Conservation (phyloP, 805 yeast species). For the Pichia membranifaciens region DNA sequence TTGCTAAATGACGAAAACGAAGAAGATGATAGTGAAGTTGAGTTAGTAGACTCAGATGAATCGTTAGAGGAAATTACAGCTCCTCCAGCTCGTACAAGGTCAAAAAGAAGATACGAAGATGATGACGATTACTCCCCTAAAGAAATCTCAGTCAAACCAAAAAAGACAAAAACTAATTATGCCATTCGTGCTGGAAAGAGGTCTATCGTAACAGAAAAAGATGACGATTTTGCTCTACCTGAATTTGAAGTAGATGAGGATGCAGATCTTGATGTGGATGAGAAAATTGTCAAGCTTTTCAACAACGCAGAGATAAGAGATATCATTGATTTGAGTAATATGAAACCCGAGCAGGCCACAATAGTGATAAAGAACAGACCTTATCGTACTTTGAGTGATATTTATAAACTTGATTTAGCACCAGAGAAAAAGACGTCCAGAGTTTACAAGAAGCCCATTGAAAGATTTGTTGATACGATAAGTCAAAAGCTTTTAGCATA, state of each 20-base stretch:
- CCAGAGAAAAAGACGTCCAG: constrained; percentile 15
- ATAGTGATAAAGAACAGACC: constrained; percentile 66
- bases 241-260: constrained; percentile 26
- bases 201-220: constrained; percentile 28
- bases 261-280: constrained; percentile 42
- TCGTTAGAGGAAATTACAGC: constrained; percentile 9
- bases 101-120: constrained; percentile 40
- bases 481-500: constrained; percentile 75
- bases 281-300: constrained; percentile 65
- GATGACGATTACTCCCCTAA: constrained; percentile 35
- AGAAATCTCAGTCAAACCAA: neutral
- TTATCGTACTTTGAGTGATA: constrained; percentile 49
- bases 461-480: constrained; percentile 65
- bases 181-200: constrained; percentile 14
- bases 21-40: constrained; percentile 2
- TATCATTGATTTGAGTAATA: constrained; percentile 72
- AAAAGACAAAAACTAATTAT: neutral
- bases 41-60: constrained; percentile 6
- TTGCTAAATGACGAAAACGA: constrained; percentile 3
- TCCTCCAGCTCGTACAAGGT: neutral
- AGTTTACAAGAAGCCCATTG: constrained; percentile 42
- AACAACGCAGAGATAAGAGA: constrained; percentile 74
- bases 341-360: constrained; percentile 61
- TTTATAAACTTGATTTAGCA: constrained; percentile 52
- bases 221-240: constrained; percentile 30